Evolutionary conservation across 768 basidiomycete genomes (phyloP).

Genomic region (Trametes villosa): DNA sequence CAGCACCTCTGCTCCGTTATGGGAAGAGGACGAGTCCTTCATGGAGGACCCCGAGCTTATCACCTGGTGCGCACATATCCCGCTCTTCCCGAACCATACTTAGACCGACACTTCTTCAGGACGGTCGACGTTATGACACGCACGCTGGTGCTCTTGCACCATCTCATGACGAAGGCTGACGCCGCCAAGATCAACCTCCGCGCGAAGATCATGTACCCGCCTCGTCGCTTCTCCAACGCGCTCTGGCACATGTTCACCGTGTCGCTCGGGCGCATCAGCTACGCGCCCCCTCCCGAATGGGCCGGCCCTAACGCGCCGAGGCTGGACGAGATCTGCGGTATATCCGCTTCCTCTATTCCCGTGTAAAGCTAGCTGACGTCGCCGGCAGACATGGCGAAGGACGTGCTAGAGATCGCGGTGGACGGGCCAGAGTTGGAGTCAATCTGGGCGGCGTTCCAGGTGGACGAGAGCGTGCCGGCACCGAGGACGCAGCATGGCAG

Average conservation of each 20-base stretch:
- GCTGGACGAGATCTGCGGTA: conserved; percentile 34
- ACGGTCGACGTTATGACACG: conserved; percentile 55
- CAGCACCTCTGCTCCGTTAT: conserved; percentile 57
- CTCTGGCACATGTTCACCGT: conserved; percentile 73
- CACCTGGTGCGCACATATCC: conserved; percentile 39
- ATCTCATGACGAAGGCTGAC: conserved; percentile 57
- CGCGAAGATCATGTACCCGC: conserved; percentile 58
- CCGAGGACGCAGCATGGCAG: not conserved
- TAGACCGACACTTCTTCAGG: conserved; percentile 40
- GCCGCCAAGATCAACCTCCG: conserved; percentile 53
- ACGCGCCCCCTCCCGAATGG: conserved; percentile 44
- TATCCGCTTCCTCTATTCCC: not conserved
- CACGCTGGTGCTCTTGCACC: conserved; percentile 62
- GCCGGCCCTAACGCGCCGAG: conserved; percentile 18
- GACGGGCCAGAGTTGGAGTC: conserved; percentile 36
- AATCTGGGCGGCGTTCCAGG: conserved; percentile 37
- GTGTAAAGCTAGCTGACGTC: not conserved
- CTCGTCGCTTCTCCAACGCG: conserved; percentile 60
- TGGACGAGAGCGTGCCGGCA: conserved; percentile 1
- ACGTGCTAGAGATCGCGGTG: conserved; percentile 36
- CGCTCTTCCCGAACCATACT: not conserved
- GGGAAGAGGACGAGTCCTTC: conserved; percentile 42
- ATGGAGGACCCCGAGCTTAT: conserved; percentile 41
- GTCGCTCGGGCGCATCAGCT: conserved; percentile 76
- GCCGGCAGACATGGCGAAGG: conserved; percentile 32